These are phyloP conservation scores for Leccinum fibrillosum DNA, from an alignment of 768 basidiomycete genomes.

Conservation along the genomic window DNA sequence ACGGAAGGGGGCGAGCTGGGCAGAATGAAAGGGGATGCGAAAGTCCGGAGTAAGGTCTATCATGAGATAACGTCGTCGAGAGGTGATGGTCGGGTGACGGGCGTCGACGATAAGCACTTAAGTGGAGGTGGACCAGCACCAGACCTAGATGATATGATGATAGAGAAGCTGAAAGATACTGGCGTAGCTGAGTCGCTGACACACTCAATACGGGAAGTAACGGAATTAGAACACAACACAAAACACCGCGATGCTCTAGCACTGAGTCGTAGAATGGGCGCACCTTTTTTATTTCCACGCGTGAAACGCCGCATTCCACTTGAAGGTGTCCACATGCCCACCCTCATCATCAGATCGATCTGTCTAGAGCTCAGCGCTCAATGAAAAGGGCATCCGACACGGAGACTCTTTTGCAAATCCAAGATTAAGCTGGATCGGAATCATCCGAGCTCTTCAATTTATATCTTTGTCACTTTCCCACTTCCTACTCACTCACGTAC, in stretches of 20 bases:
- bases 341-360: conserved; percentile 1
- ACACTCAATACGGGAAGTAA: conserved; percentile 9
- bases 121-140: neutral
- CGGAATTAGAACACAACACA: conserved; percentile 6
- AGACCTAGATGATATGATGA: neutral
- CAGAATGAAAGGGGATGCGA: conserved; percentile 28
- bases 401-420: too few species aligned
- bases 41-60: conserved; percentile 25
- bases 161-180: neutral
- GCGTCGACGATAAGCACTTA: neutral
- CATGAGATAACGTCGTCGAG: neutral
- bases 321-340: conserved; percentile 15
- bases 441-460: too few species aligned
- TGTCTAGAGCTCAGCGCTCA: too few species aligned
- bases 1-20: conserved; percentile 27
- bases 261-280: neutral
- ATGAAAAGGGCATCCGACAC: too few species aligned
- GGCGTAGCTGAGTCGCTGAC: neutral
- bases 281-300: neutral
- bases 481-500: too few species aligned
- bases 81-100: neutral
- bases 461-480: too few species aligned
- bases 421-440: too few species aligned
- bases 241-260: neutral
- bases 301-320: neutral